phyloP scores from a whole-genome alignment of 2,329 filamentous ascomycete species.

The Diaporthe vaccinii region DNA sequence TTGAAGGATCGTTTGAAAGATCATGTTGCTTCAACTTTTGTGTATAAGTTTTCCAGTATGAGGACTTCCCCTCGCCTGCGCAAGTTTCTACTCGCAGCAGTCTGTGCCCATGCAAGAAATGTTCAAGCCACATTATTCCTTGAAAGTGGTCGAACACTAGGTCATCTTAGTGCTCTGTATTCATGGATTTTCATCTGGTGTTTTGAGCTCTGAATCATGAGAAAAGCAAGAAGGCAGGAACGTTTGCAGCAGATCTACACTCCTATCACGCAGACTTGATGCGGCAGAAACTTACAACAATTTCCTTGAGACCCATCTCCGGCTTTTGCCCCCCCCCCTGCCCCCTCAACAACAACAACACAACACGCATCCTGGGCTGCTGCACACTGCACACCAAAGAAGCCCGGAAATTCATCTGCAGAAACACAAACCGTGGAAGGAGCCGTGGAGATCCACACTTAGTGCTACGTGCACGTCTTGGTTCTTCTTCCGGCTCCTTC shows the following conservation, averaged over 20 bases:
- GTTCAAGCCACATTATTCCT: not conserved
- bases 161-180: too few species aligned
- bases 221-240: not conserved
- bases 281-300: too few species aligned
- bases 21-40: not conserved
- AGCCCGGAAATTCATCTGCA: not conserved
- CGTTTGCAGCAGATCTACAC: too few species aligned
- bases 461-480: not conserved
- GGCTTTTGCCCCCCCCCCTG: not conserved
- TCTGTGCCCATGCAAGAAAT: not conserved
- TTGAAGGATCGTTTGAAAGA: not conserved
- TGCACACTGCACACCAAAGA: not conserved
- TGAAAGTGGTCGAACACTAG: not conserved
- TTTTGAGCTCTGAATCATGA: not conserved
- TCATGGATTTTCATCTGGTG: not conserved
- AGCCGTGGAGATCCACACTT: not conserved
- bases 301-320: not conserved
- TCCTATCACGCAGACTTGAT: not conserved
- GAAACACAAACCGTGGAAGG: not conserved
- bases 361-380: not conserved
- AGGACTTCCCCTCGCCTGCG: not conserved
- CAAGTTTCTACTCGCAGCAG: not conserved
- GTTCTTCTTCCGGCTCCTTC: not conserved
- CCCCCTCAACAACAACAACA: too few species aligned
- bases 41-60: not conserved